Percentiles rank a stretch among this genome's conserved stretches.
phyloP scores from a whole-genome alignment of 495 filamentous ascomycete species.

The Daldinia loculata region DNA sequence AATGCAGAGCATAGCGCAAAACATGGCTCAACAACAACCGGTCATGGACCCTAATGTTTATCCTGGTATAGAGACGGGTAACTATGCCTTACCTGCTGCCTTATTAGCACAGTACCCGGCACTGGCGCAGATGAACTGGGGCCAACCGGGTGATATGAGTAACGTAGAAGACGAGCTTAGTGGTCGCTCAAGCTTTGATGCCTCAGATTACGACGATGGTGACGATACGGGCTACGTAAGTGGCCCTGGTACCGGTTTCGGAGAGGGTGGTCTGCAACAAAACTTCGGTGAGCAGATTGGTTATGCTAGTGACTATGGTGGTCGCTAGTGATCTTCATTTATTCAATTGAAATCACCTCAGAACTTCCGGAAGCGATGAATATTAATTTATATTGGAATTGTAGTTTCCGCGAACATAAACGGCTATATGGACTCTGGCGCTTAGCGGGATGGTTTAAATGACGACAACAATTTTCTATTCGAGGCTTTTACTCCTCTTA shows the following conservation, averaged over 20 bases:
- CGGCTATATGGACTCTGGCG: conserved; percentile 7
- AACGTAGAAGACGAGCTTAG: conserved; percentile 78
- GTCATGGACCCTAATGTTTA: conserved; percentile 58
- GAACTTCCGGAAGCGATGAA: background rate
- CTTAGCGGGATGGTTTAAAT: conserved; percentile 30
- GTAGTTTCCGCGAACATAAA: conserved; percentile 21
- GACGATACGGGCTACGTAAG: conserved; percentile 68
- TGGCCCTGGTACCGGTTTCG: conserved; percentile 60
- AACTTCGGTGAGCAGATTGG: conserved; percentile 58
- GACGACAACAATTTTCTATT: conserved; percentile 26
- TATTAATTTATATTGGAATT: conserved; percentile 14
- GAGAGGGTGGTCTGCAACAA: conserved; percentile 58
- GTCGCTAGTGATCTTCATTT: conserved; percentile 40
- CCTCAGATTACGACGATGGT: conserved; percentile 74
- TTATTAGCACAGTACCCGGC: conserved; percentile 92
- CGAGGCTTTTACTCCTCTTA: conserved; percentile 31
- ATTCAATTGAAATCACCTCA: background rate
- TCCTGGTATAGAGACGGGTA: conserved; percentile 61
- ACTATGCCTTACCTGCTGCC: conserved; percentile 83
- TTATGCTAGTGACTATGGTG: conserved; percentile 63
- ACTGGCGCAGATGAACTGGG: conserved; percentile 84
- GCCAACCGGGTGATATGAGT: conserved; percentile 59
- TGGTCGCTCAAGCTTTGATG: conserved; percentile 88
- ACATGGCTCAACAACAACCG: conserved; percentile 60
- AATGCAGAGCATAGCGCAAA: conserved; percentile 60